Evolutionary conservation across 2,329 filamentous ascomycete species (phyloP).

Genomic region (Dichotomopilus funicola): DNA sequence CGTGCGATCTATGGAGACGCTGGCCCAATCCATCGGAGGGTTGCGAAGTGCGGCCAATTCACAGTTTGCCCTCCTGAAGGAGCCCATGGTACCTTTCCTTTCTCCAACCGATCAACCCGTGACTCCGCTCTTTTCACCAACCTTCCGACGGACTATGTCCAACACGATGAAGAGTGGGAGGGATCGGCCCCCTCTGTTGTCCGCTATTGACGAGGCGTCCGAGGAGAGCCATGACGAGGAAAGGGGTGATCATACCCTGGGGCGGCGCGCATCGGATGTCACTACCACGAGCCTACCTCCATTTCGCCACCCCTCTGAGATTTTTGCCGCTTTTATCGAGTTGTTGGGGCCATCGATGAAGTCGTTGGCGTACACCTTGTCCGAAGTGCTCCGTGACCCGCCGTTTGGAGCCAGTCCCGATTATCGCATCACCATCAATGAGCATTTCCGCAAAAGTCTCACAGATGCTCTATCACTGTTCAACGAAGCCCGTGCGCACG

Average conservation of each 20-base stretch:
- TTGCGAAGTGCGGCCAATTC: conserved; percentile 82
- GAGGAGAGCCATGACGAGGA: conserved; percentile 50
- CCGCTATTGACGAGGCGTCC: conserved; percentile 57
- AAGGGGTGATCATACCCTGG: conserved; percentile 11
- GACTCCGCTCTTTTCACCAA: conserved; percentile 28
- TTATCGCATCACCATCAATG: conserved; percentile 66
- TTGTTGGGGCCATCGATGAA: conserved; percentile 92
- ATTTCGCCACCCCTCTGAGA: conserved; percentile 64
- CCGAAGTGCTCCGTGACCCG: conserved; percentile 79
- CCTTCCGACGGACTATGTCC: conserved; percentile 25
- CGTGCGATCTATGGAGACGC: conserved; percentile 74
- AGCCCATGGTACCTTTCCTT: conserved; percentile 38
- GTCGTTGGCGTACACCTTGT: conserved; percentile 84
- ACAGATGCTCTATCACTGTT: conserved; percentile 76
- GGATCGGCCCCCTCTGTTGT: conserved; percentile 43
- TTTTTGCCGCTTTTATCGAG: conserved; percentile 85
- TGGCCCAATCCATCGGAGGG: conserved; percentile 85
- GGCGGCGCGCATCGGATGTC: conserved; percentile 15
- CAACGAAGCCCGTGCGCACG: conserved; percentile 64
- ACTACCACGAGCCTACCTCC: conserved; percentile 27
- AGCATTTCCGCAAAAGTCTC: conserved; percentile 73
- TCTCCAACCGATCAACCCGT: conserved; percentile 26
- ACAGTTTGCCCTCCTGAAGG: conserved; percentile 77
- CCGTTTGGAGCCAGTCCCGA: conserved; percentile 67
- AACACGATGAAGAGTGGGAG: conserved; percentile 34